Conservation (phyloP, 2,329 filamentous ascomycete genomes). For the Venturia effusa region DNA sequence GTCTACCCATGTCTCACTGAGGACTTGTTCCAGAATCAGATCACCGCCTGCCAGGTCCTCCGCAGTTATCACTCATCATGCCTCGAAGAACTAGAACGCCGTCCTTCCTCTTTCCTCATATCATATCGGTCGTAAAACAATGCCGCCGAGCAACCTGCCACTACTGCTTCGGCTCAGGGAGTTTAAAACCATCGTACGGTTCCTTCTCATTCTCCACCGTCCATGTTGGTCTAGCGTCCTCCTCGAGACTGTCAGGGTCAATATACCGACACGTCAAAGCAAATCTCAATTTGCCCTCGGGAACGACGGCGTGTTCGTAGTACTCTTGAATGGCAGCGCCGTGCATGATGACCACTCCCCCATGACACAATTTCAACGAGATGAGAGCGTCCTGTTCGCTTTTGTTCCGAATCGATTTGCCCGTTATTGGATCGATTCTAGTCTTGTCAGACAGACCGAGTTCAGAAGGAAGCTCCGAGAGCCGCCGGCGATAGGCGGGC, state of each 20-base stretch:
- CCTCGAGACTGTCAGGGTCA: background rate
- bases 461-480: slow-evolving; percentile 18
- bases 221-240: background rate
- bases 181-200: background rate
- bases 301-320: slow-evolving; percentile 48
- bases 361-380: slow-evolving; percentile 44
- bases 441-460: background rate
- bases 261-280: slow-evolving; percentile 47
- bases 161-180: background rate
- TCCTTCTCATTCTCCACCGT: background rate
- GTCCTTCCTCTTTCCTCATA: background rate
- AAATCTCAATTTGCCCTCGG: slow-evolving; percentile 42
- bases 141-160: background rate
- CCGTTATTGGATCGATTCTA: background rate
- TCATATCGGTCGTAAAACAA: background rate
- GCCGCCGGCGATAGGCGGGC: slow-evolving; percentile 19
- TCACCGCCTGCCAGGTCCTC: no score
- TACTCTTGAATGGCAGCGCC: slow-evolving; percentile 46
- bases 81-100: no score
- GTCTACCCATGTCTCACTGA: no score
- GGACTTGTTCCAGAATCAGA: no score
- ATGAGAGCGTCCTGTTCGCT: slow-evolving; percentile 21
- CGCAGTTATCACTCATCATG: no score
- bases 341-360: slow-evolving; percentile 56
- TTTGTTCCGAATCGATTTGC: background rate